A percentile compares a stretch with the other conserved stretches of the same genome.
Conservation (phyloP, 2,329 filamentous ascomycete genomes). For the Colletotrichum lupini region DNA sequence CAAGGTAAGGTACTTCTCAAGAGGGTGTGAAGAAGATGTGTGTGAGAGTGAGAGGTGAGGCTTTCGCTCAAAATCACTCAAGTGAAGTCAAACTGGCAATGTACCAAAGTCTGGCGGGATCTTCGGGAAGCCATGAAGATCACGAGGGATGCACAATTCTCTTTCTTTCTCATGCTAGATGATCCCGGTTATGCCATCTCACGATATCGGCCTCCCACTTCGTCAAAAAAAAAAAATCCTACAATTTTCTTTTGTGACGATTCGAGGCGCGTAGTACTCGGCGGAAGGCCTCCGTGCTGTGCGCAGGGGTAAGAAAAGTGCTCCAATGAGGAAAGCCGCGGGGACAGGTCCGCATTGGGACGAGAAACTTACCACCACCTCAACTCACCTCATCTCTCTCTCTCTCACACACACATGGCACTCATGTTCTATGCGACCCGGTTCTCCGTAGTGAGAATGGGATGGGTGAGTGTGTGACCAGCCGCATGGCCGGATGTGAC, state of each 20-base stretch:
- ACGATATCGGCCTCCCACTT: not conserved
- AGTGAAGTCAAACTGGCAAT: not conserved
- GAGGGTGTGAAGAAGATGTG: not conserved
- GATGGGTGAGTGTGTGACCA: constrained; percentile 14
- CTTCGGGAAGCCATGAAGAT: constrained; percentile 31
- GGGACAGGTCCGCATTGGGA: constrained; percentile 16
- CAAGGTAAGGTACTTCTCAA: too few species aligned
- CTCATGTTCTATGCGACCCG: not conserved
- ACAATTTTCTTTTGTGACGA: not conserved
- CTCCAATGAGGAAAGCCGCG: constrained; percentile 30
- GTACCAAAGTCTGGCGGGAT: constrained; percentile 22
- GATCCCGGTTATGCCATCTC: constrained; percentile 1
- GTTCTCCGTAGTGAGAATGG: constrained; percentile 5
- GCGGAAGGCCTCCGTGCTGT: constrained; percentile 27
- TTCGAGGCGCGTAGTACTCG: constrained; percentile 30
- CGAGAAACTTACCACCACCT: not conserved
- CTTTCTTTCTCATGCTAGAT: not conserved
- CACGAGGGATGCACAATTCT: constrained; percentile 9
- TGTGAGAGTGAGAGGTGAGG: not conserved
- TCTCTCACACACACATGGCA: not conserved
- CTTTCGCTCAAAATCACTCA: not conserved
- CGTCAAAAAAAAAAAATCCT: not conserved
- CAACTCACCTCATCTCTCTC: not conserved
- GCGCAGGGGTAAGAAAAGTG: constrained; percentile 19
- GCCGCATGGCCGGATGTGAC: constrained; percentile 28